Base-by-base conservation (phyloP, 352 stramenopile species). In the Phytophthora gonapodyides region DNA sequence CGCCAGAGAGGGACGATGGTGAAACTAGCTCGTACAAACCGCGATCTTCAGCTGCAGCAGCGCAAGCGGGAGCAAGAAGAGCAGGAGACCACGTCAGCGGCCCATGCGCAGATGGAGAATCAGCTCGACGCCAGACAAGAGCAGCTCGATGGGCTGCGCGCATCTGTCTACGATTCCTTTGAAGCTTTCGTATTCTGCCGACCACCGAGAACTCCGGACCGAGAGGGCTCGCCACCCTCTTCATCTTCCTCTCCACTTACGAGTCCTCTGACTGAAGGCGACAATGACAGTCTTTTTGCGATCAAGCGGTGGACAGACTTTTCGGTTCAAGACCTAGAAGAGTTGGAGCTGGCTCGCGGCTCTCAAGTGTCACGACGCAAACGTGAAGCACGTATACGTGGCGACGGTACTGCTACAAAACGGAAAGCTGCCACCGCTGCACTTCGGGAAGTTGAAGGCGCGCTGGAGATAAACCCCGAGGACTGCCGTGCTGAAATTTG, bases 401-500 rank as follows among this genome's bases (percentile, higher is more conserved):
- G 13, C 38, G 45, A 30, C 4, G 17, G 24, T 16, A 37, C 48
- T 16, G 1, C 27, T 67, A 15, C 24, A 5, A 65, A 58, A n/a
- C 47, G 13, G 60, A 66, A 53, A 13, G 40, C 57, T 61, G 67
- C 54, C 19, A 55, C 38, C 21, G 31, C 37, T 19, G 41, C 78
- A 30, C 78, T 89, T 13, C 41, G 52, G 16, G 51, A 73, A 2
- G 55, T 89, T 3, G 80, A 87, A 40, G 37, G 59, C n/a, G 80
- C 78, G 9, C 67, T 89, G 5, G 80, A 89, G 30, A 33, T 56
- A 16, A 62, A 60, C 7, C 80, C 80, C 0, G 64, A 84, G 10
- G 80, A 89, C 51, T 89, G 78, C 16, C 80, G 80, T 8, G 38
- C 56, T 5, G 78, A 89, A 45, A 80, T 89, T 37, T 85, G 76